A percentile compares a stretch with the other conserved stretches of the same genome.
Evolutionary conservation across 805 yeast species (phyloP).

Genomic region (Pichia heedii): DNA sequence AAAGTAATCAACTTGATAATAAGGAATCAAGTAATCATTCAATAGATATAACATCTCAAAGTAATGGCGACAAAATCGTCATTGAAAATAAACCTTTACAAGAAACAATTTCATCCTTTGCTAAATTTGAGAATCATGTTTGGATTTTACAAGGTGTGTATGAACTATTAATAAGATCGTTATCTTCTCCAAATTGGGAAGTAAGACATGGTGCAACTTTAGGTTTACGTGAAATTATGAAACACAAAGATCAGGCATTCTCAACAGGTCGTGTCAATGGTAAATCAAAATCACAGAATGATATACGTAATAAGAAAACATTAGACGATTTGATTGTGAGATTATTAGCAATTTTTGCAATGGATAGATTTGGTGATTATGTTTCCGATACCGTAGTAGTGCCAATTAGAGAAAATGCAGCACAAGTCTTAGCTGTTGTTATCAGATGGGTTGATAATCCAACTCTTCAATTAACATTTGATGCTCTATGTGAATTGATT

Average conservation of each 20-base stretch:
- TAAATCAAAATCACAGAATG: constrained; percentile 52
- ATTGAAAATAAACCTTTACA: constrained; percentile 68
- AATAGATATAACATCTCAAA: constrained; percentile 59
- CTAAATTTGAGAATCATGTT: constrained; percentile 57
- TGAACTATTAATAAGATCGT: constrained; percentile 67
- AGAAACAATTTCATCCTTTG: constrained; percentile 35
- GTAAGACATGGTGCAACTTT: constrained; percentile 91
- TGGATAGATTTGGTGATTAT: constrained; percentile 94
- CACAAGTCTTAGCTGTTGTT: constrained; percentile 87
- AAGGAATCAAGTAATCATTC: constrained; percentile 26
- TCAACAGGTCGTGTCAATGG: constrained; percentile 80
- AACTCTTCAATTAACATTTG: constrained; percentile 52
- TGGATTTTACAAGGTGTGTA: constrained; percentile 96
- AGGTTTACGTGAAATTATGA: constrained; percentile 80
- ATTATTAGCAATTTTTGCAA: constrained; percentile 74
- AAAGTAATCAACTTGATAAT: constrained; percentile 56
- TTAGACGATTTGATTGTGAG: constrained; percentile 86
- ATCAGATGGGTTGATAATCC: constrained; percentile 61
- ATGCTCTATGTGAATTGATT: constrained; percentile 58
- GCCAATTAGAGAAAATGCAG: constrained; percentile 95
- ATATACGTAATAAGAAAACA: constrained; percentile 52
- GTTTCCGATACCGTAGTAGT: constrained; percentile 97
- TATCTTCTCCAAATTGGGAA: constrained; percentile 88
- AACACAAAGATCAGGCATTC: constrained; percentile 54
- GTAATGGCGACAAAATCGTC: constrained; percentile 73